A percentile compares a stretch with the other conserved stretches of the same genome.
phyloP scores from a whole-genome alignment of 2,329 filamentous ascomycete genomes.

The Paecilomyces sp. region DNA sequence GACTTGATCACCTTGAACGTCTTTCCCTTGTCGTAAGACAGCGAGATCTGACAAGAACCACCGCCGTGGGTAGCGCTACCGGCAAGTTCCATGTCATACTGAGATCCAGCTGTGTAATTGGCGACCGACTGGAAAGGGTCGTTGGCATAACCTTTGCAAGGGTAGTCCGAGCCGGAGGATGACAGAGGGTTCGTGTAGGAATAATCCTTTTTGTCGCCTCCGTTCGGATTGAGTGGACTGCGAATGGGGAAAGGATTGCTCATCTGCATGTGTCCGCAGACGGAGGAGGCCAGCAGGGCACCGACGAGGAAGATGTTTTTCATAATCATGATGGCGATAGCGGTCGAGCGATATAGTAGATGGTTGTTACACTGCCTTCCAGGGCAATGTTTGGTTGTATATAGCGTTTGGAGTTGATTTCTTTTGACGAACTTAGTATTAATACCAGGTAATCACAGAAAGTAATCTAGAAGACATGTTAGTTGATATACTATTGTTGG shows the following conservation, averaged over 20 bases:
- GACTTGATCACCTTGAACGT: conserved; percentile 64
- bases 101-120: conserved; percentile 55
- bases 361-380: not conserved
- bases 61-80: conserved; percentile 60
- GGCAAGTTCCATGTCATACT: conserved; percentile 56
- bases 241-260: conserved; percentile 47
- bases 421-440: not conserved
- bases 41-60: conserved; percentile 68
- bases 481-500: not conserved
- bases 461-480: not conserved
- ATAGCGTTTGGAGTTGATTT: not conserved
- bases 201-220: conserved; percentile 54
- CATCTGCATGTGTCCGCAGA: conserved; percentile 49
- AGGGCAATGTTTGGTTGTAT: not conserved
- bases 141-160: conserved; percentile 64
- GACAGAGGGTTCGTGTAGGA: conserved; percentile 63
- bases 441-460: not conserved
- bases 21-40: conserved; percentile 65
- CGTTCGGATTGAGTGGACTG: conserved; percentile 43
- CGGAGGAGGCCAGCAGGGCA: conserved; percentile 24
- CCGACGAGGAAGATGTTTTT: conserved; percentile 22
- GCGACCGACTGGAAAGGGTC: conserved; percentile 50
- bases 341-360: not conserved
- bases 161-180: conserved; percentile 56
- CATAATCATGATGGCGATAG: conserved; percentile 15